Conservation (phyloP, 306 rosid genomes). For the Fragaria nilgerrensis region DNA sequence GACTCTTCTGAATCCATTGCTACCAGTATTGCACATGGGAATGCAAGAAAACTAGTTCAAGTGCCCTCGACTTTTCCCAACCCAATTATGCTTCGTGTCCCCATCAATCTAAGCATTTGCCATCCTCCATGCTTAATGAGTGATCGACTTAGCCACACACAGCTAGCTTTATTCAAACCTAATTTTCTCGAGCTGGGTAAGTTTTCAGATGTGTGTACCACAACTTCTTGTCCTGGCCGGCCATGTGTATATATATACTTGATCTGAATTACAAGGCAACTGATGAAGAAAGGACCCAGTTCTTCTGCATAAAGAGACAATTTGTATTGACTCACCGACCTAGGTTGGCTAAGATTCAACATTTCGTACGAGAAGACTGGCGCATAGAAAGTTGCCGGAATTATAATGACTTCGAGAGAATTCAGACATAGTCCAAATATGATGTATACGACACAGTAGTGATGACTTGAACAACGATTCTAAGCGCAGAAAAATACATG, state of each 20-base stretch:
- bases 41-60: neutral
- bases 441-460: too few relatives aligned
- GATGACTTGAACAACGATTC: too few relatives aligned
- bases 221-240: neutral
- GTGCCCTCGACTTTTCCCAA: conserved; percentile 33
- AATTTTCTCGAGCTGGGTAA: neutral
- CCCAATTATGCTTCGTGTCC: conserved; percentile 15
- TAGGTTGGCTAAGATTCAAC: too few relatives aligned
- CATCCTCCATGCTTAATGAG: neutral
- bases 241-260: neutral
- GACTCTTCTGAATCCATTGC: neutral
- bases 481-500: too few relatives aligned
- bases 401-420: too few relatives aligned
- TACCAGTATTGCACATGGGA: conserved; percentile 17
- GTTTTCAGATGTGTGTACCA: neutral
- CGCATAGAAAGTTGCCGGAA: too few relatives aligned
- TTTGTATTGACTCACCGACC: neutral
- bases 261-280: neutral
- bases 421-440: too few relatives aligned
- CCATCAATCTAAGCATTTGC: neutral
- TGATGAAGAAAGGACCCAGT: neutral
- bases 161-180: neutral
- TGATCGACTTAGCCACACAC: neutral
- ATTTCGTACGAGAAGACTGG: too few relatives aligned
- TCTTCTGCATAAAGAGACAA: neutral